phyloP scores from a whole-genome alignment of 768 basidiomycete species.

The Flagelloscypha sp. region DNA sequence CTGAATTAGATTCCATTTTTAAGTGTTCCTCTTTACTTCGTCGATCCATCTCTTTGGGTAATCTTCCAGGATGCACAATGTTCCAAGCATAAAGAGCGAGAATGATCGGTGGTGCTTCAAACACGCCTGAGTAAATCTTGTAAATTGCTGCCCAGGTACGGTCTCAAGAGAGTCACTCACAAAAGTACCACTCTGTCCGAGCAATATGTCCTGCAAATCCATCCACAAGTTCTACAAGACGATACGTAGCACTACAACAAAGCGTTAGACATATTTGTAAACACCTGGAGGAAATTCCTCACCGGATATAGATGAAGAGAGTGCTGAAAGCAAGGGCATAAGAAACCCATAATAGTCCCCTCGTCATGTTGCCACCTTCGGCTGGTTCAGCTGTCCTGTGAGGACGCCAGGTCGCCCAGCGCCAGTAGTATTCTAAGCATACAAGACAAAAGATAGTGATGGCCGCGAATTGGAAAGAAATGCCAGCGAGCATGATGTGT shows the following conservation, averaged over 20 bases:
- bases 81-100: no score
- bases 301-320: constrained; percentile 1
- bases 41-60: no score
- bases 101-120: no score
- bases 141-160: no score
- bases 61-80: no score
- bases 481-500: constrained; percentile 55
- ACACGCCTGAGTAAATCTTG: no score
- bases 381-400: not conserved
- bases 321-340: not conserved
- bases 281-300: not conserved
- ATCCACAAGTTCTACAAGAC: constrained; percentile 21
- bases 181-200: constrained; percentile 21
- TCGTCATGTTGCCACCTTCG: constrained; percentile 1
- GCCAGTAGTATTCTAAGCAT: constrained; percentile 23
- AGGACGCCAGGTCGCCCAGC: no score
- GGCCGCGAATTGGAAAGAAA: constrained; percentile 49
- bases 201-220: constrained; percentile 23
- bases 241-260: constrained; percentile 20
- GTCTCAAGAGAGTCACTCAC: no score
- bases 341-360: not conserved
- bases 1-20: no score
- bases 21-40: no score
- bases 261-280: no score
- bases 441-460: constrained; percentile 19